These are phyloP conservation scores for Volvariella volvacea DNA, from an alignment of 1,284 basidiomycete species.

Conservation along the genomic window DNA sequence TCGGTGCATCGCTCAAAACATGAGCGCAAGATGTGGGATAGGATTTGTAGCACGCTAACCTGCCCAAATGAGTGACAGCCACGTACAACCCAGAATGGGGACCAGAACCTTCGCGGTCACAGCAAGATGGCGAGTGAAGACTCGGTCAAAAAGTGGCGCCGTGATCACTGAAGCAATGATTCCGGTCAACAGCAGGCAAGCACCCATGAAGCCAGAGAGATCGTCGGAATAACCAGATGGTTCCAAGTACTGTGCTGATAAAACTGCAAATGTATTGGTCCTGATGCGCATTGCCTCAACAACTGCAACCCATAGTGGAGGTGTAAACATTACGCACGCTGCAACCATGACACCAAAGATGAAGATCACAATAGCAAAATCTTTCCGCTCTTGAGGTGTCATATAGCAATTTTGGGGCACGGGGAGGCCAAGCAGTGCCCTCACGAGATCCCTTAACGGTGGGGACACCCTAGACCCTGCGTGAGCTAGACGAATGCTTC, in stretches of 20 bases:
- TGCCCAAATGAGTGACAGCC: constrained; percentile 74
- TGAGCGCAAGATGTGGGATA: neutral
- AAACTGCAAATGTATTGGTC: constrained; percentile 48
- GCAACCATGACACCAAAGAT: constrained; percentile 62
- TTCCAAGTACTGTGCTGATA: constrained; percentile 62
- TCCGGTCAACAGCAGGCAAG: constrained; percentile 59
- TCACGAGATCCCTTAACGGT: constrained; percentile 45
- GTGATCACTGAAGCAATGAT: constrained; percentile 58
- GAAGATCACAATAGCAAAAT: constrained; percentile 53
- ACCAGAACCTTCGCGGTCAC: constrained; percentile 51
- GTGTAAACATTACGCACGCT: constrained; percentile 39
- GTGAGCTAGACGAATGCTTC: constrained; percentile 58
- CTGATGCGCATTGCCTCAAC: constrained; percentile 20
- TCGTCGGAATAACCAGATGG: constrained; percentile 68
- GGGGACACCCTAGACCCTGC: constrained; percentile 53
- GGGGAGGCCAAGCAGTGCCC: constrained; percentile 46
- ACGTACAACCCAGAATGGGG: constrained; percentile 52
- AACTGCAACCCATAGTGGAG: neutral
- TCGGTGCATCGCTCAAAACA: too few species aligned
- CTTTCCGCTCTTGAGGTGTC: constrained; percentile 56
- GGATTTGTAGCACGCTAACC: constrained; percentile 33
- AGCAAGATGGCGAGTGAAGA: constrained; percentile 65
- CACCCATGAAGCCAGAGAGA: constrained; percentile 62
- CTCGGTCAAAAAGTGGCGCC: constrained; percentile 71
- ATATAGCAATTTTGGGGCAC: constrained; percentile 42